Base-by-base conservation (phyloP, 768 basidiomycete species). In the Kwoniella europaea region DNA sequence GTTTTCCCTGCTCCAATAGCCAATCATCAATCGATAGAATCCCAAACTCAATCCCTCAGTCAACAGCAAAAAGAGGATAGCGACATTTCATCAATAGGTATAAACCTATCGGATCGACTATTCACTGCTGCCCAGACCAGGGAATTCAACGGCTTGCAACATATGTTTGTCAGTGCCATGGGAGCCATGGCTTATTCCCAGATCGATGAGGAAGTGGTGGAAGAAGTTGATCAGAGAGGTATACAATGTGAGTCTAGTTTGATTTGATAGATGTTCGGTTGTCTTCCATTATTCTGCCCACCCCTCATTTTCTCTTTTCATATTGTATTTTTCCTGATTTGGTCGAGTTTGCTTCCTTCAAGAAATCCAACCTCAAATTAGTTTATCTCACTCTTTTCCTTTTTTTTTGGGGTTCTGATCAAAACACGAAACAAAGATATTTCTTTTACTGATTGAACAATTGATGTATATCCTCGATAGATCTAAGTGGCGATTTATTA, bases 401-500 rank as follows among this genome's bases (percentile, higher is more conserved):
- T n/a, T n/a, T n/a, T n/a, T n/a, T n/a, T n/a, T n/a, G n/a, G n/a
- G n/a, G n/a, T n/a, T n/a, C n/a, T n/a, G n/a, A n/a, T n/a, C n/a
- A n/a, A n/a, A n/a, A n/a, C n/a, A n/a, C n/a, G n/a, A n/a, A n/a
- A n/a, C n/a, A n/a, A n/a, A n/a, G n/a, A n/a, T n/a, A n/a, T n/a
- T n/a, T n/a, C n/a, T n/a, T n/a, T n/a, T n/a, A n/a, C n/a, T n/a
- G n/a, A n/a, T n/a, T n/a, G n/a, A n/a, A n/a, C n/a, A n/a, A n/a
- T n/a, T n/a, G n/a, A n/a, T n/a, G n/a, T n/a, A n/a, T n/a, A n/a
- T n/a, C n/a, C n/a, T n/a, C n/a, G n/a, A n/a, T 55, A 82, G 81
- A 76, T 58, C 71, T 83, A 15, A 76, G 79, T 44, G 76, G 77
- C 43, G 82, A 83, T 63, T 63, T 83, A 52, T 72, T 83, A 13